These are phyloP conservation scores for Aspergillus amoenus DNA, from an alignment of 2,329 filamentous ascomycete genomes.

Conservation along the genomic window DNA sequence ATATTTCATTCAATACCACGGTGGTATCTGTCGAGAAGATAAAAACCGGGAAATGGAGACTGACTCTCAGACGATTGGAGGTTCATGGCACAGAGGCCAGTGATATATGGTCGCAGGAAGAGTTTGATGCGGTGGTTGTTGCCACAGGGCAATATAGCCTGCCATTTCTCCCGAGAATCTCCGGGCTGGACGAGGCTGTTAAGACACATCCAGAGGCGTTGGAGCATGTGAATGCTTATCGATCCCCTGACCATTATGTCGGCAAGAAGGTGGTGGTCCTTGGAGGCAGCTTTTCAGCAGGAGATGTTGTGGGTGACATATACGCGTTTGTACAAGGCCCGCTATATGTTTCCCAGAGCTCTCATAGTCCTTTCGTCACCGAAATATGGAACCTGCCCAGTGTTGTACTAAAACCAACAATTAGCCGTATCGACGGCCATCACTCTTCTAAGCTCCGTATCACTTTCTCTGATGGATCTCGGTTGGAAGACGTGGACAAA, in stretches of 20 bases:
- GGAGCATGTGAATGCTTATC: slow-evolving; percentile 39
- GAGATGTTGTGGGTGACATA: slow-evolving; percentile 28
- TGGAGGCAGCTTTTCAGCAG: slow-evolving; percentile 31
- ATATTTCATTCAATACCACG: slow-evolving; percentile 32
- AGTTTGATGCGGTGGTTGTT: slow-evolving; percentile 44
- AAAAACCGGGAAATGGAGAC: slow-evolving; percentile 28
- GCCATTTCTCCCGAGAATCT: slow-evolving; percentile 39
- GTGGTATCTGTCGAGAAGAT: slow-evolving; percentile 34
- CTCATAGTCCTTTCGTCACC: slow-evolving; percentile 19
- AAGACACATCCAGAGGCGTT: slow-evolving; percentile 32
- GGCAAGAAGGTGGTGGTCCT: slow-evolving; percentile 30
- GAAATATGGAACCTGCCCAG: slow-evolving; percentile 26
- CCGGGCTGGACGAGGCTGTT: slow-evolving; percentile 32
- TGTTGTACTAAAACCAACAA: slow-evolving; percentile 22
- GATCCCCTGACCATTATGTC: slow-evolving; percentile 36
- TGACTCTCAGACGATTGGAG: slow-evolving; percentile 31
- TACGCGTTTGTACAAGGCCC: slow-evolving; percentile 24
- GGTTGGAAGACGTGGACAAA: slow-evolving; percentile 22
- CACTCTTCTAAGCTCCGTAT: slow-evolving; percentile 4
- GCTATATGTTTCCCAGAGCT: slow-evolving; percentile 23
- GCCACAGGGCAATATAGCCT: slow-evolving; percentile 45
- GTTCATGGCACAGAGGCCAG: slow-evolving; percentile 4
- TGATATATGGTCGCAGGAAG: slow-evolving; percentile 41
- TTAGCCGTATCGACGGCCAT: slow-evolving; percentile 13
- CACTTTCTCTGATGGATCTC: slow-evolving; percentile 23